Percentiles rank a stretch among this genome's conserved stretches.
phyloP scores from a whole-genome alignment of 1,139 yeast species.

The Sugiyamaella pinicola region DNA sequence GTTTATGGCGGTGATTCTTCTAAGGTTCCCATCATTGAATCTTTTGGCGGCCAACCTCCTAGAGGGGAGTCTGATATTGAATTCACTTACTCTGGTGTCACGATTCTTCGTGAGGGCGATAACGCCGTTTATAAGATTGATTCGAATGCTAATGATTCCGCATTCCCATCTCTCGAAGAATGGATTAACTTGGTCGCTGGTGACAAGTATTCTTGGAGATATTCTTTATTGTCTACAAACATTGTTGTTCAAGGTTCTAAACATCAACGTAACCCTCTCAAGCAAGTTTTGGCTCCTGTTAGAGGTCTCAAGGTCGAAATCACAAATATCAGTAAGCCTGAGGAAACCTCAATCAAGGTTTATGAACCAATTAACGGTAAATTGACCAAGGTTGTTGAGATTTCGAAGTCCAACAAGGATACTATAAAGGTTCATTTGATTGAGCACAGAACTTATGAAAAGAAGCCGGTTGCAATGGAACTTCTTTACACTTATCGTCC shows the following conservation, averaged over 20 bases:
- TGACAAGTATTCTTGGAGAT: slow-evolving; percentile 78
- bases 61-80: slow-evolving; percentile 42
- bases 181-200: slow-evolving; percentile 91
- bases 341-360: slow-evolving; percentile 63
- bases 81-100: slow-evolving; percentile 41
- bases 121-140: slow-evolving; percentile 54
- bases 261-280: slow-evolving; percentile 77
- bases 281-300: slow-evolving; percentile 76
- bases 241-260: slow-evolving; percentile 83
- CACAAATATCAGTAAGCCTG: slow-evolving; percentile 51
- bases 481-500: slow-evolving; percentile 80
- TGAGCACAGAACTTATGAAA: slow-evolving; percentile 86
- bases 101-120: slow-evolving; percentile 43
- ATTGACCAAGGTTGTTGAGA: slow-evolving; percentile 65
- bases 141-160: slow-evolving; percentile 46
- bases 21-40: slow-evolving; percentile 82
- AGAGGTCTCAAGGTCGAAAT: slow-evolving; percentile 67
- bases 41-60: slow-evolving; percentile 69
- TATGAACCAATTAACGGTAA: slow-evolving; percentile 75
- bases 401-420: slow-evolving; percentile 49
- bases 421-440: slow-evolving; percentile 71
- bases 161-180: slow-evolving; percentile 45
- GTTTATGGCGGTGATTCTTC: slow-evolving; percentile 70
- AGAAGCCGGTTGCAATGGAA: slow-evolving; percentile 70
- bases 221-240: slow-evolving; percentile 78